Evolutionary conservation across 352 stramenopile genomes (phyloP).

Genomic region (Globisporangium acanthophoron): DNA sequence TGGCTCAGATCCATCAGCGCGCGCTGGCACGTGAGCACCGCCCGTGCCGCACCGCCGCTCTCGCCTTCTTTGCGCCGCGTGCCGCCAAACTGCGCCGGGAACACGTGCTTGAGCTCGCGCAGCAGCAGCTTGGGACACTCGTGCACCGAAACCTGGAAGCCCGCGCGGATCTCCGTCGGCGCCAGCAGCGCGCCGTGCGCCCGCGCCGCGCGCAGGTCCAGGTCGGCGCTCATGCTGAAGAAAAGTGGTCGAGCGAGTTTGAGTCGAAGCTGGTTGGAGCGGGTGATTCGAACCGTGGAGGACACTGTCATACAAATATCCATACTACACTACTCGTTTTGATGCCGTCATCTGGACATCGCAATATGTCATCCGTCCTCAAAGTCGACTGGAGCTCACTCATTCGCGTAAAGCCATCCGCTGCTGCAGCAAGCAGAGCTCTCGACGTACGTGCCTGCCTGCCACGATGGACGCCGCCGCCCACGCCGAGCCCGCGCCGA

Average conservation of each 20-base stretch:
- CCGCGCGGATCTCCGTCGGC: conserved; percentile 50
- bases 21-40: conserved; percentile 92
- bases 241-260: neutral
- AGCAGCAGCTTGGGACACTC: conserved; percentile 59
- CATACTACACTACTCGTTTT: too few species aligned
- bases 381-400: neutral
- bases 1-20: conserved; percentile 93
- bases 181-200: conserved; percentile 36
- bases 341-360: too few species aligned
- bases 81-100: conserved; percentile 47
- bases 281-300: too few species aligned
- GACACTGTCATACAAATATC: too few species aligned
- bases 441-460: neutral
- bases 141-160: conserved; percentile 82
- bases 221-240: neutral
- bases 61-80: conserved; percentile 1
- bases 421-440: too few species aligned
- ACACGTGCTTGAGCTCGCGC: conserved; percentile 80
- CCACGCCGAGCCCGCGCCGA: neutral
- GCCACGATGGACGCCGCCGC: neutral
- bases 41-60: conserved; percentile 38
- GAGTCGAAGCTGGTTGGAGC: neutral
- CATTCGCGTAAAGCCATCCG: neutral
- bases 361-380: too few species aligned
- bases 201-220: conserved; percentile 11